These are phyloP conservation scores for Colletotrichum liaoningense DNA, from an alignment of 2,329 filamentous ascomycete species.

Conservation along the genomic window DNA sequence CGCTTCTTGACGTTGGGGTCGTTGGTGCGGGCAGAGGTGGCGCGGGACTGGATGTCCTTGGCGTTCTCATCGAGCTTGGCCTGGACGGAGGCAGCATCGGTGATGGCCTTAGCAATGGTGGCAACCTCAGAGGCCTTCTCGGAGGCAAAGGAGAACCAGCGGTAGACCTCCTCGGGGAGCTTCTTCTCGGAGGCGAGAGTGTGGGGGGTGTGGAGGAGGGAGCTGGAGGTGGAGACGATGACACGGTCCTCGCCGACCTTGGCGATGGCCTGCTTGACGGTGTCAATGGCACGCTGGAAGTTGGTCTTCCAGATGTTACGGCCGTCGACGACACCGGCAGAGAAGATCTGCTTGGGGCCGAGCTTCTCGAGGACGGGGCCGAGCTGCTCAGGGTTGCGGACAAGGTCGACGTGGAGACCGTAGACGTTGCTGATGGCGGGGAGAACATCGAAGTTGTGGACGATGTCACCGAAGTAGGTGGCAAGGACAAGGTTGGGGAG, in stretches of 20 bases:
- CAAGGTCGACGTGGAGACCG: constrained; percentile 93
- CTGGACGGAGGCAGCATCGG: constrained; percentile 86
- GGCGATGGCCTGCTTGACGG: constrained; percentile 89
- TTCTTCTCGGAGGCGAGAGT: constrained; percentile 99
- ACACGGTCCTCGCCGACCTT: constrained; percentile 97
- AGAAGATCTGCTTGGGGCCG: constrained; percentile 89
- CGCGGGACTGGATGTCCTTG: constrained; percentile 91
- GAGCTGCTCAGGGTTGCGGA: constrained; percentile 98
- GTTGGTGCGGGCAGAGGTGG: constrained; percentile 95
- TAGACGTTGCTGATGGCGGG: constrained; percentile 71
- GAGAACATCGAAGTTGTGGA: constrained; percentile 96
- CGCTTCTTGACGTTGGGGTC: constrained; percentile 97
- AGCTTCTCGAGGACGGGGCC: constrained; percentile 85
- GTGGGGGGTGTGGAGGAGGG: constrained; percentile 98
- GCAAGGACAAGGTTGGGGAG: constrained; percentile 91
- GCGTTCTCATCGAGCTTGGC: constrained; percentile 96
- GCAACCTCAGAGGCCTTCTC: constrained; percentile 95
- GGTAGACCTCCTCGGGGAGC: constrained; percentile 72
- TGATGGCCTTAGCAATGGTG: constrained; percentile 96
- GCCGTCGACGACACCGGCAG: constrained; percentile 95
- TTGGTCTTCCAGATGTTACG: constrained; percentile 99
- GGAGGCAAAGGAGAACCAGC: constrained; percentile 98
- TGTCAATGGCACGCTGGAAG: constrained; percentile 94
- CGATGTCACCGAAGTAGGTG: constrained; percentile 99
- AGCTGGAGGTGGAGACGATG: constrained; percentile 96